Evolutionary conservation across 352 stramenopile species (phyloP).

Genomic region (Phytophthora pisi): DNA sequence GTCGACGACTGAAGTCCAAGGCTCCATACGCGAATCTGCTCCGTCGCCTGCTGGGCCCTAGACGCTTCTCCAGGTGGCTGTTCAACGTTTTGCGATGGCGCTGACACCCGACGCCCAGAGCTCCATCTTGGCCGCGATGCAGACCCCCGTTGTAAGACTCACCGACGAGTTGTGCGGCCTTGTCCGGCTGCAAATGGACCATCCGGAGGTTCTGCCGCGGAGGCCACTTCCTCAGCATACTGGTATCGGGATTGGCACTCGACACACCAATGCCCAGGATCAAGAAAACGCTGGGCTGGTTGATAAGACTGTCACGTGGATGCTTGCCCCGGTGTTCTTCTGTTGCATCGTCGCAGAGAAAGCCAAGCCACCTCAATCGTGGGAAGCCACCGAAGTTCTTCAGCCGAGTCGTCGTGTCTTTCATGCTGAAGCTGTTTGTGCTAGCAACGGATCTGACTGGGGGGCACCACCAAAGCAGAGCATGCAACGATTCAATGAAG

Average conservation of each 20-base stretch:
- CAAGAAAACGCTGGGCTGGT: slow-evolving; percentile 8
- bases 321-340: slow-evolving; percentile 49
- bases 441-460: slow-evolving; percentile 8
- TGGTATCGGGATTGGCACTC: not conserved
- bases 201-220: slow-evolving; percentile 6
- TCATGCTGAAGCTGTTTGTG: slow-evolving; percentile 49
- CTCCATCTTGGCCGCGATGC: slow-evolving; percentile 2
- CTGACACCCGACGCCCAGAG: slow-evolving; percentile 7
- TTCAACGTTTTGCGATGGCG: slow-evolving; percentile 6
- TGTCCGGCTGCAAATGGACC: slow-evolving; percentile 5
- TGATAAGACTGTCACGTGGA: slow-evolving; percentile 41
- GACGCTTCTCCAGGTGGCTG: slow-evolving; percentile 23
- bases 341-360: slow-evolving; percentile 48
- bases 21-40: slow-evolving; percentile 14
- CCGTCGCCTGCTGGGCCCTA: slow-evolving; percentile 2
- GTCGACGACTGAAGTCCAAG: slow-evolving; percentile 20
- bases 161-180: slow-evolving; percentile 1
- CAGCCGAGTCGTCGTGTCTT: slow-evolving; percentile 45
- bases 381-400: slow-evolving; percentile 38
- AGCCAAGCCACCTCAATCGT: slow-evolving; percentile 21
- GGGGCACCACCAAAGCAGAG: not conserved
- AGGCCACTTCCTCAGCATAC: not conserved
- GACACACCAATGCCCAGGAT: not conserved
- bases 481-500: not conserved
- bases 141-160: slow-evolving; percentile 1